phyloP scores from a whole-genome alignment of 768 basidiomycete species.

The Trametes coccinea region DNA sequence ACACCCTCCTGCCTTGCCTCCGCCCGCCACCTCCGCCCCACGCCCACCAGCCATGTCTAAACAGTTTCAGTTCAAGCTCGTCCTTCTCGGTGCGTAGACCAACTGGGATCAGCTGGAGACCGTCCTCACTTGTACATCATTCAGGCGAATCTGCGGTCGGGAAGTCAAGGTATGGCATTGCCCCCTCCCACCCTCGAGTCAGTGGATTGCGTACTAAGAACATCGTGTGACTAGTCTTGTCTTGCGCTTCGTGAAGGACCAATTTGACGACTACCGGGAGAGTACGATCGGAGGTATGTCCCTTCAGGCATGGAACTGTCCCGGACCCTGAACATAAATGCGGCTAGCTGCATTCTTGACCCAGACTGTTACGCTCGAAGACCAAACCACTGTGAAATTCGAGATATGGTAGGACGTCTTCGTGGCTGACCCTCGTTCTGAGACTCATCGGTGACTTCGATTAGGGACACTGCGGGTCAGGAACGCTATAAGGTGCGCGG shows the following conservation, averaged over 20 bases:
- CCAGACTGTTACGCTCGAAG: conserved; percentile 91
- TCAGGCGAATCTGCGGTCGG: conserved; percentile 97
- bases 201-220: conserved; percentile 27
- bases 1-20: conserved; percentile 22
- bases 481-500: conserved; percentile 80
- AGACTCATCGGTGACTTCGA: neutral
- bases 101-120: no score
- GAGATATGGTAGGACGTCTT: conserved; percentile 82
- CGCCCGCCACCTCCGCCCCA: conserved; percentile 31
- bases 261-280: conserved; percentile 94
- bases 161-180: conserved; percentile 73
- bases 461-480: conserved; percentile 94
- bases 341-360: conserved; percentile 90
- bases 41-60: conserved; percentile 69
- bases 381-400: conserved; percentile 92
- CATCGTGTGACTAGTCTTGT: conserved; percentile 62
- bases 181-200: conserved; percentile 17
- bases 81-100: conserved; percentile 76
- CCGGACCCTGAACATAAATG: conserved; percentile 23
- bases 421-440: neutral
- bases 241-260: conserved; percentile 93
- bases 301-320: conserved; percentile 8
- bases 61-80: conserved; percentile 95
- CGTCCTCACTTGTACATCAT: neutral
- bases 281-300: conserved; percentile 86